Conservation (phyloP, 176 grass and related monocot species). For the Oryza coarctata region DNA sequence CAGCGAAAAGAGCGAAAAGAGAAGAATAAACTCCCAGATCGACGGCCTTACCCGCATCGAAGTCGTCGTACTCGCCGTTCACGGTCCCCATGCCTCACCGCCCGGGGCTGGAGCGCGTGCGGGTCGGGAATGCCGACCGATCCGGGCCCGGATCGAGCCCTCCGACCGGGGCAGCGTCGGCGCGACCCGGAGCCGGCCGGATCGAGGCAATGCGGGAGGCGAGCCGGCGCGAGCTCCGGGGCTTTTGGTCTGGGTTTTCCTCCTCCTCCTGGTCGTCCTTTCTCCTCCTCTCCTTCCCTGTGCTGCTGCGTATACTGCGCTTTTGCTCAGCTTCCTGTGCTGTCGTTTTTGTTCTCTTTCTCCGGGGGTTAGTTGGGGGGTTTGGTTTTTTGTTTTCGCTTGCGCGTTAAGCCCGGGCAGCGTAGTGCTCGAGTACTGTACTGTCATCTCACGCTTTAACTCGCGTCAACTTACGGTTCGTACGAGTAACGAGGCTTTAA, state of each 20-base stretch:
- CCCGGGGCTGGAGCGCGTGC: constrained; percentile 13
- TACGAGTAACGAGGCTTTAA: not conserved
- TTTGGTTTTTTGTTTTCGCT: constrained; percentile 48
- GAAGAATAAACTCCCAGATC: constrained; percentile 39
- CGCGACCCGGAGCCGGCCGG: constrained; percentile 18
- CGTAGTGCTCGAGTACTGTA: not conserved
- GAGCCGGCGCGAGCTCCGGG: constrained; percentile 25
- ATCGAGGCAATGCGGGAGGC: constrained; percentile 47
- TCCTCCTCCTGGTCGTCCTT: not conserved
- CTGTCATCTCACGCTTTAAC: not conserved
- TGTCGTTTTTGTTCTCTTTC: constrained; percentile 19
- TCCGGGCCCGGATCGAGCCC: constrained; percentile 50
- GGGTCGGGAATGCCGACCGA: constrained; percentile 32
- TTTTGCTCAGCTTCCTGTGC: constrained; percentile 19
- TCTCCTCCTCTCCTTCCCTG: not conserved
- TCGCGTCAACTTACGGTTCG: not conserved
- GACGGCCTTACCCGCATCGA: constrained; percentile 61
- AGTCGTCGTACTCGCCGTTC: constrained; percentile 51
- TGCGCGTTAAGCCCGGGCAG: constrained; percentile 40
- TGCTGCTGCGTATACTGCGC: constrained; percentile 15
- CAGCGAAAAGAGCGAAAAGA: not conserved
- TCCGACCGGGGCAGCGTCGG: constrained; percentile 21
- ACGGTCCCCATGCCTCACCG: constrained; percentile 64
- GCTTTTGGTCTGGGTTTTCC: constrained; percentile 35
- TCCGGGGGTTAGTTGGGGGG: constrained; percentile 34